These are phyloP conservation scores for Maudiozyma bulderi DNA, from an alignment of 805 yeast genomes.

Conservation along the genomic window DNA sequence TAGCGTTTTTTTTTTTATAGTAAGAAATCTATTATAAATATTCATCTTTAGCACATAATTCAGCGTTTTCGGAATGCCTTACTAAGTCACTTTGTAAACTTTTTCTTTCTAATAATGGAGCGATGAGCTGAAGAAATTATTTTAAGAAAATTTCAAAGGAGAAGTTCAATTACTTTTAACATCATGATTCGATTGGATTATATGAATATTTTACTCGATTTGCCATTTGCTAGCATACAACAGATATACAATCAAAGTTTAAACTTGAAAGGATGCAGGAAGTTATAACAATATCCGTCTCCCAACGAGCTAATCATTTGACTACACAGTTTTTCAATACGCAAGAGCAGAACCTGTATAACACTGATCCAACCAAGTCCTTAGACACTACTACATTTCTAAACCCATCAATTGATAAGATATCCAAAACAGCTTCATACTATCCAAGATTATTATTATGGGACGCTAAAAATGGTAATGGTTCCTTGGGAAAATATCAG, in stretches of 20 bases:
- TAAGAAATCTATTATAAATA: background rate
- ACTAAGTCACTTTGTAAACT: background rate
- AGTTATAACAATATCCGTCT: conserved; percentile 58
- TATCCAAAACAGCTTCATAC: conserved; percentile 44
- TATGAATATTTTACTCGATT: background rate
- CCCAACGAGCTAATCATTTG: conserved; percentile 69
- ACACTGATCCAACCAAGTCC: conserved; percentile 11
- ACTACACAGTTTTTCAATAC: conserved; percentile 71
- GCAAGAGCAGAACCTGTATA: conserved; percentile 60
- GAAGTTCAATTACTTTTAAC: background rate
- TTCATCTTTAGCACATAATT: background rate
- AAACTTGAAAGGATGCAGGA: conserved; percentile 47
- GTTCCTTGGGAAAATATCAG: conserved; percentile 51
- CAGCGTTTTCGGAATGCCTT: background rate
- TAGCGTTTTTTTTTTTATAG: background rate
- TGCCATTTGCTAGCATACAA: background rate
- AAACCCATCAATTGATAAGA: conserved; percentile 31
- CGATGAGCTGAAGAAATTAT: background rate
- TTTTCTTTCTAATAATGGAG: background rate
- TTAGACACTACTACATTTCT: conserved; percentile 41
- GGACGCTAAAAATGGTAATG: conserved; percentile 72
- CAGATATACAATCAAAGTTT: background rate
- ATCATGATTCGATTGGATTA: background rate
- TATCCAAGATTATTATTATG: conserved; percentile 78
- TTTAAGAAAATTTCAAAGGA: background rate